Evolutionary conservation across 2,329 filamentous ascomycete genomes (phyloP), one percentile per base, ranked within the genome.

Genomic region (Helminthosporium solani): DNA sequence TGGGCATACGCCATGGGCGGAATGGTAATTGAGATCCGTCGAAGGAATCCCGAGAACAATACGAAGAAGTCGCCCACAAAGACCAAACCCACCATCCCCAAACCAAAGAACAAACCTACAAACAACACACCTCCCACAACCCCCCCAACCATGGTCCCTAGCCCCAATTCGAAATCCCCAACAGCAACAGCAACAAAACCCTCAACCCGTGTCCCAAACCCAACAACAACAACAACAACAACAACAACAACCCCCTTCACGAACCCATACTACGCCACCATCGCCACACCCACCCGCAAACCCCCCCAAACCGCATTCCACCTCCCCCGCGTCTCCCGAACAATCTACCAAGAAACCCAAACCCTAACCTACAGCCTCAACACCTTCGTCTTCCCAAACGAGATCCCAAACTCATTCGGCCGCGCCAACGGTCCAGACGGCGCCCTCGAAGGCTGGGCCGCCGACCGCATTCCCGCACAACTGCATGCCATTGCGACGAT

Each of bases 271-370:
- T 42, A 44, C 12, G 33, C 31, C 2, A 25, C 33, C 14, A 18
- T 38, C 9, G 16, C 18, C 31, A 35, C 14, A 11, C 23, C 34
- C 18, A 40, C 34, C 18, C 36, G 37, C 30, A 41, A 39, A 12
- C 33, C 41, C n/a, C 20, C 28, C 3, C 38, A 33, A n/a, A 33
- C 45, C 3, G 40, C 47, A 2, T 56, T 52, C 33, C 40, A 42
- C 31, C 46, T 57, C 14, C 50, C 50, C 0, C 18, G 45, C 27
- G 40, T 49, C 9, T 52, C 50, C 21, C 54, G 54, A 7, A 44
- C 47, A 11, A 47, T 53, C 18, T 52, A 57, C 37, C 15, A n/a
- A 7, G 54, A 57, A 34, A 53, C 55, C 1, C 42, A 48, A 3
- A 49, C 42, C 12, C 35, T 54, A 1, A 38, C 35, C 41, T 58